Evolutionary conservation across 352 stramenopile species (phyloP).

Genomic region (Phytophthora ramorum): DNA sequence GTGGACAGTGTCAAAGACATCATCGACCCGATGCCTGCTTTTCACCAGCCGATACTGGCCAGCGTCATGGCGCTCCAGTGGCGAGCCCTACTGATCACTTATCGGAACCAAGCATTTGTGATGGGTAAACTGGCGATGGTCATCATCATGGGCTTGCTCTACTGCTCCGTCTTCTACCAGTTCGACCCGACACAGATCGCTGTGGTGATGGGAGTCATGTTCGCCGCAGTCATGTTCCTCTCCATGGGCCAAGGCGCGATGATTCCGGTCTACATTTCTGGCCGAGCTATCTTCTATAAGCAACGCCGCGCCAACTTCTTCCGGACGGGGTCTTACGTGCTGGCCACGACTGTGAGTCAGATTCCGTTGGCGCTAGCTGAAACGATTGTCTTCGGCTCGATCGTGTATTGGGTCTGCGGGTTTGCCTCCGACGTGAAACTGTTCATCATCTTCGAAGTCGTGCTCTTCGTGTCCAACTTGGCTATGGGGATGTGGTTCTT

Average conservation of each 20-base stretch:
- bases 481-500: no score
- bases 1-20: no score
- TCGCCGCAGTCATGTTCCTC: slow-evolving; percentile 71
- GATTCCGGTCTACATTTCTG: slow-evolving; percentile 27
- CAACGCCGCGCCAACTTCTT: slow-evolving; percentile 83
- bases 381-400: slow-evolving; percentile 73
- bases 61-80: slow-evolving; percentile 57
- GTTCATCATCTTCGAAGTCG: no score
- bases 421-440: slow-evolving; percentile 35
- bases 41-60: slow-evolving; percentile 68
- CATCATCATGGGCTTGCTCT: slow-evolving; percentile 32
- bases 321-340: slow-evolving; percentile 69
- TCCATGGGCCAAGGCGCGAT: slow-evolving; percentile 44
- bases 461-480: no score
- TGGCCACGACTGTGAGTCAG: slow-evolving; percentile 45
- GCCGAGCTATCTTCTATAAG: slow-evolving; percentile 46
- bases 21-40: slow-evolving; percentile 37
- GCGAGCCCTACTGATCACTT: slow-evolving; percentile 53
- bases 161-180: slow-evolving; percentile 32
- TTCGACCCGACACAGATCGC: slow-evolving; percentile 22
- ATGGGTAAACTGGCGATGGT: slow-evolving; percentile 25
- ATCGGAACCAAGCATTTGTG: slow-evolving; percentile 33
- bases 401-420: slow-evolving; percentile 88
- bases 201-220: slow-evolving; percentile 65
- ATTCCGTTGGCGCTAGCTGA: slow-evolving; percentile 58